phyloP scores from a whole-genome alignment of 768 basidiomycete species.

The Strobilomyces echinocephalus region DNA sequence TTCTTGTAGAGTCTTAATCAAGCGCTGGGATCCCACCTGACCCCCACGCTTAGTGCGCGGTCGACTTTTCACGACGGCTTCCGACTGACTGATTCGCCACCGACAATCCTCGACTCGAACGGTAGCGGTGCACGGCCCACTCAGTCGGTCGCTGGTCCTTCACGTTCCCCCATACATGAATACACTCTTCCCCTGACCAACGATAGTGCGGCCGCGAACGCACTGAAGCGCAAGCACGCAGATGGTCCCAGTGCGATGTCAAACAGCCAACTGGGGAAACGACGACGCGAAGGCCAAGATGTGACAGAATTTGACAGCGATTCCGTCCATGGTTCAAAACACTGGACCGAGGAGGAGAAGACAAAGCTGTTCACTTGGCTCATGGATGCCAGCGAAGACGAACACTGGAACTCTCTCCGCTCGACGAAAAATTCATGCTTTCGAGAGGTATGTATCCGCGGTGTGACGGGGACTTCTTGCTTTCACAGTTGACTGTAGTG shows the following conservation, averaged over 20 bases:
- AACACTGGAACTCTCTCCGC: conserved; percentile 73
- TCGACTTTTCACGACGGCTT: conserved; percentile 30
- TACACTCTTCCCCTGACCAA: conserved; percentile 28
- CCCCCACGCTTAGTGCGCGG: conserved; percentile 34
- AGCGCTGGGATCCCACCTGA: conserved; percentile 52
- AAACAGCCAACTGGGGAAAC: conserved; percentile 25
- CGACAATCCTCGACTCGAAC: conserved; percentile 28
- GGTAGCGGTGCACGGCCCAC: conserved; percentile 20
- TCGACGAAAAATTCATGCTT: conserved; percentile 81
- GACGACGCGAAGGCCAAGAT: conserved; percentile 30
- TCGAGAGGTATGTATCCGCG: conserved; percentile 50
- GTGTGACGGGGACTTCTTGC: not conserved
- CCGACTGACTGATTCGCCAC: conserved; percentile 30
- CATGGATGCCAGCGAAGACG: conserved; percentile 65
- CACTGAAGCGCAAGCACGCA: conserved; percentile 44
- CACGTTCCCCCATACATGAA: conserved; percentile 32
- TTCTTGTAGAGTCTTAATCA: conserved; percentile 50
- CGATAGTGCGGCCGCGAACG: conserved; percentile 21
- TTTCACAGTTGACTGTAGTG: conserved; percentile 42
- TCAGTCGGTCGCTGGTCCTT: conserved; percentile 27
- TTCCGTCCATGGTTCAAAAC: conserved; percentile 62
- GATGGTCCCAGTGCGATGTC: conserved; percentile 28
- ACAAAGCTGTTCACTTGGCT: conserved; percentile 74
- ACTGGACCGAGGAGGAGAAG: conserved; percentile 85
- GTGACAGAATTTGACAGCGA: conserved; percentile 29